These are phyloP conservation scores for Herpetospermum pedunculosum DNA, from an alignment of 306 rosid genomes.

Conservation along the genomic window DNA sequence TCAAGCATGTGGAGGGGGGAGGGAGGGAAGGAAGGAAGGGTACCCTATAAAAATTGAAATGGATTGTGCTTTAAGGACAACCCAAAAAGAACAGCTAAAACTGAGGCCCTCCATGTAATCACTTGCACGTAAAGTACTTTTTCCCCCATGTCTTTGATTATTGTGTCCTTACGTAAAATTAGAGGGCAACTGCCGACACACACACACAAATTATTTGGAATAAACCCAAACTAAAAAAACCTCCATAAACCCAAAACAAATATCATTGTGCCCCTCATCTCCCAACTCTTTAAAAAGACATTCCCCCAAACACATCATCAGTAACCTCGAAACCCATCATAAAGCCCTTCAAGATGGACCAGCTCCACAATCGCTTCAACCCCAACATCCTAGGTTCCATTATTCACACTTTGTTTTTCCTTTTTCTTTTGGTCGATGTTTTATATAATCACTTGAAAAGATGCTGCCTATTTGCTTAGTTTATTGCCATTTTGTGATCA, in stretches of 20 bases:
- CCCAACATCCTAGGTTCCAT: background rate
- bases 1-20: background rate
- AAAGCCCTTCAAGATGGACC: background rate
- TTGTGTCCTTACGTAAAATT: background rate
- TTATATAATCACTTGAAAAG: background rate
- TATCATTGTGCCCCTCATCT: background rate
- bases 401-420: background rate
- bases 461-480: background rate
- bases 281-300: background rate
- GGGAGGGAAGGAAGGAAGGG: background rate
- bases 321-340: background rate
- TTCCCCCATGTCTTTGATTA: background rate
- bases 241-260: slow-evolving; percentile 27
- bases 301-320: background rate
- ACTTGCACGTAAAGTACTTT: slow-evolving; percentile 66
- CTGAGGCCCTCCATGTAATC: slow-evolving; percentile 17
- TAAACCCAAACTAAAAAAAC: slow-evolving; percentile 26
- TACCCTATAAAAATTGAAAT: slow-evolving; percentile 5
- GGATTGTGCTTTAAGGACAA: slow-evolving; percentile 71
- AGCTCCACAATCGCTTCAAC: background rate
- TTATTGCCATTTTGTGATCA: background rate
- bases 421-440: background rate
- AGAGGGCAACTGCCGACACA: slow-evolving; percentile 7
- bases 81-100: slow-evolving; percentile 23
- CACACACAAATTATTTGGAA: slow-evolving; percentile 16